Percentiles rank a stretch among this genome's conserved stretches.
Evolutionary conservation across 352 stramenopile genomes (phyloP).

Genomic region (Globisporangium spiculum): DNA sequence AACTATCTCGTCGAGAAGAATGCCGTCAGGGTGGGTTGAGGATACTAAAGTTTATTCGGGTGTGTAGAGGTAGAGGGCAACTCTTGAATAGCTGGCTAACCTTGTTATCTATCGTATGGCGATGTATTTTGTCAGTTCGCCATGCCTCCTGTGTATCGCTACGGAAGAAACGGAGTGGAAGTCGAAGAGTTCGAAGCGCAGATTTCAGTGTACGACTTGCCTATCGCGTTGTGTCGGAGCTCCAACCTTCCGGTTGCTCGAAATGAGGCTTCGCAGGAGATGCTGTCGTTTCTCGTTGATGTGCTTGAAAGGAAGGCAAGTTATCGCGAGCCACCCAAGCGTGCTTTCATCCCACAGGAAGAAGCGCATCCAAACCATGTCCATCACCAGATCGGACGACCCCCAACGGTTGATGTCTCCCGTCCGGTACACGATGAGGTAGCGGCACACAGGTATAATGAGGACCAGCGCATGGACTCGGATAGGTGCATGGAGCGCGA

Average conservation of each 20-base stretch:
- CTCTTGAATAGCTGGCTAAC: background rate
- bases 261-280: constrained; percentile 35
- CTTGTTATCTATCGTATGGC: background rate
- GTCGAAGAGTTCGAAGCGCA: constrained; percentile 33
- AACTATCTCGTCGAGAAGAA: constrained; percentile 41
- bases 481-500: constrained; percentile 6
- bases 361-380: background rate
- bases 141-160: constrained; percentile 6
- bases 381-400: background rate
- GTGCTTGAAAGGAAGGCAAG: constrained; percentile 28
- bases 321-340: background rate
- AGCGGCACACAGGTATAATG: background rate
- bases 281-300: constrained; percentile 44
- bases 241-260: constrained; percentile 27
- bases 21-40: constrained; percentile 36
- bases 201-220: constrained; percentile 36
- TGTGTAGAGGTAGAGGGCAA: no score
- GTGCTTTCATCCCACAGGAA: background rate
- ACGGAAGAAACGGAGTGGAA: constrained; percentile 13
- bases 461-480: constrained; percentile 5
- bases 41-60: background rate
- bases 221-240: constrained; percentile 28
- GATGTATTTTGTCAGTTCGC: constrained; percentile 12
- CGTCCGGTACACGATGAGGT: background rate
- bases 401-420: background rate